phyloP scores from a whole-genome alignment of 495 filamentous ascomycete species.

The Penicillium goetzii region DNA sequence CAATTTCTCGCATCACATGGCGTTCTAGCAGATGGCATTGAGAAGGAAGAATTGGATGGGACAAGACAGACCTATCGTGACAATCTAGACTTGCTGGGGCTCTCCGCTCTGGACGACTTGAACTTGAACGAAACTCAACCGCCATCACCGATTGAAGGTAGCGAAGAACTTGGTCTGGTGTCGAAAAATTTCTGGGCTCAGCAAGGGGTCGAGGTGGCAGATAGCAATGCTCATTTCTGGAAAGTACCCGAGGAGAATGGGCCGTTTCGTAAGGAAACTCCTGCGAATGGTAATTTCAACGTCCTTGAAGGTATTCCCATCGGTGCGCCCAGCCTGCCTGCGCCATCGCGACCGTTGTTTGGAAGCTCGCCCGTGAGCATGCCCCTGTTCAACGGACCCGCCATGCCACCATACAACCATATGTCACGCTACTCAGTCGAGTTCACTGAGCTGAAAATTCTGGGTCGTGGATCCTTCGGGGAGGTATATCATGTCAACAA shows the following conservation, averaged over 20 bases:
- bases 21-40: constrained; percentile 43
- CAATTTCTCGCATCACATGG: constrained; percentile 47
- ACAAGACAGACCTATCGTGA: constrained; percentile 50
- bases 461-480: constrained; percentile 58
- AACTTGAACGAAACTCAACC: constrained; percentile 30
- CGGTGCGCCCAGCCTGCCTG: constrained; percentile 25
- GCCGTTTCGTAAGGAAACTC: constrained; percentile 25
- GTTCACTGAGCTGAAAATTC: constrained; percentile 46
- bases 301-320: constrained; percentile 32
- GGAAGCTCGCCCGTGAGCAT: constrained; percentile 44
- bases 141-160: constrained; percentile 23
- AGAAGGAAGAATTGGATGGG: constrained; percentile 41
- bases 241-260: constrained; percentile 14
- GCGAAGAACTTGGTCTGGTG: constrained; percentile 31
- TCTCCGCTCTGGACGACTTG: constrained; percentile 42
- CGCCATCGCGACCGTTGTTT: constrained; percentile 33
- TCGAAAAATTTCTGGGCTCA: constrained; percentile 13
- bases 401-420: constrained; percentile 22
- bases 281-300: constrained; percentile 24
- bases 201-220: constrained; percentile 12
- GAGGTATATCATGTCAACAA: constrained; percentile 57
- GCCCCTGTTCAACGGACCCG: constrained; percentile 35
- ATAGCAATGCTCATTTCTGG: constrained; percentile 18
- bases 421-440: constrained; percentile 49
- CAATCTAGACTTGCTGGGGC: constrained; percentile 46